These are phyloP conservation scores for Calonectria henricotiae DNA, from an alignment of 2,329 filamentous ascomycete species.

Conservation along the genomic window DNA sequence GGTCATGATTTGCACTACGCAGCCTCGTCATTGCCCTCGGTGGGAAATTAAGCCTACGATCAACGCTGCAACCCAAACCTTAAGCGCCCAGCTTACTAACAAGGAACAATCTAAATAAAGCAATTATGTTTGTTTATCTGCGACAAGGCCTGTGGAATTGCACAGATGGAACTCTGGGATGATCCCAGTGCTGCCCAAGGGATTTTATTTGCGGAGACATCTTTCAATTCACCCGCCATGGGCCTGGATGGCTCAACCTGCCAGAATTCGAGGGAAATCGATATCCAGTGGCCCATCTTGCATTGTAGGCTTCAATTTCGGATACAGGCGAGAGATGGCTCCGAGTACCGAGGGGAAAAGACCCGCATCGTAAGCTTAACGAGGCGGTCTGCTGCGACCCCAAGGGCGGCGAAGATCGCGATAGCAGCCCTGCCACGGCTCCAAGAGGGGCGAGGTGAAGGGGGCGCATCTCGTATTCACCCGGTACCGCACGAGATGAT, in stretches of 20 bases:
- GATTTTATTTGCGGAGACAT: not conserved
- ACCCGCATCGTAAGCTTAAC: not conserved
- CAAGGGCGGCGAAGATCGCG: not conserved
- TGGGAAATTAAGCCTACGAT: not conserved
- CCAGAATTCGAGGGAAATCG: not conserved
- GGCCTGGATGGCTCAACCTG: not conserved
- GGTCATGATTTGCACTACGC: not conserved
- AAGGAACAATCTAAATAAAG: not conserved
- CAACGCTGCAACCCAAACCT: not conserved
- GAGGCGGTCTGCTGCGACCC: not conserved
- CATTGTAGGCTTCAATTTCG: not conserved
- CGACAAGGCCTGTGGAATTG: not conserved
- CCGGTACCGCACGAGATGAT: not conserved
- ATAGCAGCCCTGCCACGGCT: not conserved
- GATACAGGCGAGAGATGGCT: not conserved
- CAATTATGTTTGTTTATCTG: not conserved
- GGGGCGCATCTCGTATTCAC: conserved; percentile 2
- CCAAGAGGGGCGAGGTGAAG: not conserved
- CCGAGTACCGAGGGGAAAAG: not conserved
- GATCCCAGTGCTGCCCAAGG: not conserved
- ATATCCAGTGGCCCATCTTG: not conserved
- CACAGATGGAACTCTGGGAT: not conserved
- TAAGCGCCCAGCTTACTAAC: not conserved
- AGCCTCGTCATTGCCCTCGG: not conserved
- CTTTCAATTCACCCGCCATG: not conserved